phyloP scores from a whole-genome alignment of 768 basidiomycete genomes.

The Coprinopsis cinerea region DNA sequence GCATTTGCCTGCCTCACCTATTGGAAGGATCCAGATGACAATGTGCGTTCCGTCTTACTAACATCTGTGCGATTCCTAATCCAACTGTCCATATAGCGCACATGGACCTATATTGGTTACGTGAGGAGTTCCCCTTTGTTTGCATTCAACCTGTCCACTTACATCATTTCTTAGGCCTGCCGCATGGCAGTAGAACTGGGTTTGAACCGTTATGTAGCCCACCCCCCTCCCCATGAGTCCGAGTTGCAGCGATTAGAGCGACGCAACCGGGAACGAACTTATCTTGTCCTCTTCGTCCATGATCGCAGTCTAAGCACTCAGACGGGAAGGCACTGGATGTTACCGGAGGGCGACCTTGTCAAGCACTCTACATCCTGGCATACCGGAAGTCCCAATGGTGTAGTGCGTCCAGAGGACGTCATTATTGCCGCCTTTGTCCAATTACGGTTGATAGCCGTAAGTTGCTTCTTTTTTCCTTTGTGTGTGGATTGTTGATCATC shows the following conservation, averaged over 20 bases:
- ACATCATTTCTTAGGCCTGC: slow-evolving; percentile 48
- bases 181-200: slow-evolving; percentile 85
- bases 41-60: slow-evolving; percentile 35
- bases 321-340: slow-evolving; percentile 84
- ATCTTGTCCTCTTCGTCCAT: slow-evolving; percentile 80
- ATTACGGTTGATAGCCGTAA: slow-evolving; percentile 72
- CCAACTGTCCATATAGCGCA: slow-evolving; percentile 42
- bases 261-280: slow-evolving; percentile 80
- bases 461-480: slow-evolving; percentile 21
- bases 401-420: slow-evolving; percentile 70
- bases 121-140: slow-evolving; percentile 34
- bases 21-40: slow-evolving; percentile 86
- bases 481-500: slow-evolving; percentile 4
- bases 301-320: slow-evolving; percentile 84
- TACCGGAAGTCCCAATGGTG: slow-evolving; percentile 43
- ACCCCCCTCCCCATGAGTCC: slow-evolving; percentile 53
- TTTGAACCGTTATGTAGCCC: slow-evolving; percentile 61
- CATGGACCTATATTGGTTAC: slow-evolving; percentile 86
- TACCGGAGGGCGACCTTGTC: slow-evolving; percentile 79
- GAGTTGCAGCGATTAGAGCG: slow-evolving; percentile 66
- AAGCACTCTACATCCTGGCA: slow-evolving; percentile 70
- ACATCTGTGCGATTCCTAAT: slow-evolving; percentile 12
- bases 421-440: slow-evolving; percentile 73
- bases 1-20: slow-evolving; percentile 86
- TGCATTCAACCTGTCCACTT: slow-evolving; percentile 9